Percentiles rank a stretch among this genome's conserved stretches.
Evolutionary conservation across 768 basidiomycete species (phyloP).

Genomic region (Rhizopogon sp.): DNA sequence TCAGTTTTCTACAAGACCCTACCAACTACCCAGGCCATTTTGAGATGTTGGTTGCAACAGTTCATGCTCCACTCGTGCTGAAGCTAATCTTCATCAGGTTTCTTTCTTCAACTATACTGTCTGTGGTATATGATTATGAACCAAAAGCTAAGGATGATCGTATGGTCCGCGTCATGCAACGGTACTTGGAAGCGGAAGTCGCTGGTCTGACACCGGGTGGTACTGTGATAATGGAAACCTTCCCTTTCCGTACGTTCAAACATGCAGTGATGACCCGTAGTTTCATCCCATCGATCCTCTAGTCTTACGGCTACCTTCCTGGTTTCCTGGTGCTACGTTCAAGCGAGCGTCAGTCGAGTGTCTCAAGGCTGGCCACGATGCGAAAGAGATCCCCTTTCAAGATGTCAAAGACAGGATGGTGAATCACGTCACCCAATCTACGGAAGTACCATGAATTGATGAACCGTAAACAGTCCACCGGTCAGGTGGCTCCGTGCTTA

Average conservation of each 20-base stretch:
- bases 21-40: too few species aligned
- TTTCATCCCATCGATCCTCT: too few species aligned
- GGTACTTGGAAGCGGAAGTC: background rate
- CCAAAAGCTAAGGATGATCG: conserved; percentile 5
- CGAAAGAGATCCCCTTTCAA: conserved; percentile 17
- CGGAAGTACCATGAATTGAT: too few species aligned
- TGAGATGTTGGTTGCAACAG: too few species aligned
- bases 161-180: conserved; percentile 6
- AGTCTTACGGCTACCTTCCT: conserved; percentile 17
- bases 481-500: too few species aligned
- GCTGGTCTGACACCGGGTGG: conserved; percentile 1
- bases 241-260: conserved; percentile 11
- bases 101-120: conserved; percentile 24
- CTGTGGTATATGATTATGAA: conserved; percentile 11
- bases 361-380: background rate
- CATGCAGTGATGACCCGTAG: background rate
- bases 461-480: too few species aligned
- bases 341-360: conserved; percentile 23
- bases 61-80: too few species aligned
- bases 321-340: conserved; percentile 35
- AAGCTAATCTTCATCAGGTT: conserved; percentile 12
- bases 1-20: too few species aligned
- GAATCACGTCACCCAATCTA: background rate
- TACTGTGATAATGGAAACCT: conserved; percentile 1
- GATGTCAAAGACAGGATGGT: conserved; percentile 26